A percentile compares a stretch with the other conserved stretches of the same genome.
These are phyloP conservation scores for Talaromyces sp. DNA, from an alignment of 2,329 filamentous ascomycete genomes.

Conservation along the genomic window DNA sequence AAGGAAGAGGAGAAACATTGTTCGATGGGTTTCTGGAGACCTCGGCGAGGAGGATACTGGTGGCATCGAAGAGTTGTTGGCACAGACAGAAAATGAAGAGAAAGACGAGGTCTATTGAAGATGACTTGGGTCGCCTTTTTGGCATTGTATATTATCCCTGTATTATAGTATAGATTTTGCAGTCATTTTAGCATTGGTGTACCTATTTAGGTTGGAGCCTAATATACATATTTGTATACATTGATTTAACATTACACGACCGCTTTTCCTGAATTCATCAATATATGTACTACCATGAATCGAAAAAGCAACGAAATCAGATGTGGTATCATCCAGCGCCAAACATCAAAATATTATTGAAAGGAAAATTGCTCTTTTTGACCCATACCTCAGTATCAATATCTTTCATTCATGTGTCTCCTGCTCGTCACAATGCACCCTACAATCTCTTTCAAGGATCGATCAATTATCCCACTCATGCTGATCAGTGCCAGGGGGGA, in stretches of 20 bases:
- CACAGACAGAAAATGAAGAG: not conserved
- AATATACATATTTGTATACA: not conserved
- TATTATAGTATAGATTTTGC: not conserved
- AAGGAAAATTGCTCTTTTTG: not conserved
- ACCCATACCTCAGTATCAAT: not conserved
- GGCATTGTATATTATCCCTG: not conserved
- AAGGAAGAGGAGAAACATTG: conserved; percentile 9
- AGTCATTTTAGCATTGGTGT: not conserved
- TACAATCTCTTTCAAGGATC: not conserved
- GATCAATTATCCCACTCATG: conserved; percentile 25
- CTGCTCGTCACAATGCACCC: not conserved
- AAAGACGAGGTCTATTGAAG: not conserved
- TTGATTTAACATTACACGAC: not conserved
- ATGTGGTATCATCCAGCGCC: not conserved
- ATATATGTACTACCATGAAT: not conserved
- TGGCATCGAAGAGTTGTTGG: conserved; percentile 1
- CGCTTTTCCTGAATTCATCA: not conserved
- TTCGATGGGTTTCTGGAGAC: conserved; percentile 10
- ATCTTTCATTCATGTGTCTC: not conserved
- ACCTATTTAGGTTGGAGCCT: not conserved
- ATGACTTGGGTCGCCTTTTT: not conserved
- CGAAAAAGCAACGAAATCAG: not conserved
- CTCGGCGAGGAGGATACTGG: not conserved
- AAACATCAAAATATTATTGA: not conserved
- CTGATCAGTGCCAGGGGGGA: conserved; percentile 29